These are phyloP conservation scores for Malassezia slooffiae DNA, from an alignment of 1,284 basidiomycete genomes.

Conservation along the genomic window DNA sequence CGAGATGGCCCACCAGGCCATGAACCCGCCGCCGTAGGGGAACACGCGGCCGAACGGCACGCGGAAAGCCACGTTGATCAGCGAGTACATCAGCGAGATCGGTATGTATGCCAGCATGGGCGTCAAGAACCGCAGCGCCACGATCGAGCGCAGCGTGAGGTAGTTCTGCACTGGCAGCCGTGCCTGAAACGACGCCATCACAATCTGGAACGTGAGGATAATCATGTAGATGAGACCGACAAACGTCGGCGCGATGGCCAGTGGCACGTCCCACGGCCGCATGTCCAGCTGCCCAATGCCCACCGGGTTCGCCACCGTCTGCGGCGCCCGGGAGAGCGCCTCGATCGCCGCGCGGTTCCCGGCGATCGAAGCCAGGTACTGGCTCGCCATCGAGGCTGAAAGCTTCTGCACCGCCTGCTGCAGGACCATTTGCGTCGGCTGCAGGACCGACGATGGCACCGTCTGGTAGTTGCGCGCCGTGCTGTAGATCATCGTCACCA, in stretches of 20 bases:
- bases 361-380: conserved; percentile 19
- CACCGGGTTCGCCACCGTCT: conserved; percentile 54
- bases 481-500: conserved; percentile 25
- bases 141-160: conserved; percentile 24
- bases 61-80: conserved; percentile 37
- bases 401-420: conserved; percentile 15
- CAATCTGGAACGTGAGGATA: conserved; percentile 50
- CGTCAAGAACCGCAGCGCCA: conserved; percentile 26
- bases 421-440: conserved; percentile 18
- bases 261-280: conserved; percentile 59
- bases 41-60: conserved; percentile 27
- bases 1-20: conserved; percentile 31
- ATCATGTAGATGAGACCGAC: conserved; percentile 66
- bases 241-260: conserved; percentile 61
- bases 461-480: conserved; percentile 27
- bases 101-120: conserved; percentile 27
- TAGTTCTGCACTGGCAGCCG: conserved; percentile 26
- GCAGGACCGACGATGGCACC: conserved; percentile 20
- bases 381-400: conserved; percentile 12
- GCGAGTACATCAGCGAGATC: conserved; percentile 33
- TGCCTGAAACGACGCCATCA: conserved; percentile 25
- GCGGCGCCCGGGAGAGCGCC: conserved; percentile 53
- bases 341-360: conserved; percentile 20
- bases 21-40: conserved; percentile 37
- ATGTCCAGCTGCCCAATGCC: conserved; percentile 54